These are phyloP conservation scores for Senna siamea DNA, from an alignment of 306 rosid genomes.

Conservation along the genomic window DNA sequence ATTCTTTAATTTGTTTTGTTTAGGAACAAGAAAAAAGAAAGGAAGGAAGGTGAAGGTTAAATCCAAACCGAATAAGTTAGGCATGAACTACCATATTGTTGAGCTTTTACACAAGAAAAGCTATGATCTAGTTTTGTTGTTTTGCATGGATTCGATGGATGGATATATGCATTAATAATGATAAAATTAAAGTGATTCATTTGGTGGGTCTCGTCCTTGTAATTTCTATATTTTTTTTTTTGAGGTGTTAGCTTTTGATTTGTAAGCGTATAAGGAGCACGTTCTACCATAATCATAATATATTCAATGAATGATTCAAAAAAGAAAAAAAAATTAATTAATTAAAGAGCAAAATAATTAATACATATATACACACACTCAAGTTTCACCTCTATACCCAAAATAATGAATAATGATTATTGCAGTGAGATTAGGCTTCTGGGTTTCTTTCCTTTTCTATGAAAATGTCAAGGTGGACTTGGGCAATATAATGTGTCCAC, in stretches of 20 bases:
- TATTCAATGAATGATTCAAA: background rate
- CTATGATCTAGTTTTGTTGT: background rate
- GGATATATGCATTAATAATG: background rate
- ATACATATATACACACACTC: too few species aligned
- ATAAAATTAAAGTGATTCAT: too few species aligned
- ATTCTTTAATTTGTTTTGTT: too few species aligned
- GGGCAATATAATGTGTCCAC: background rate
- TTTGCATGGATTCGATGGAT: slow-evolving; percentile 17
- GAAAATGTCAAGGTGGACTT: slow-evolving; percentile 30
- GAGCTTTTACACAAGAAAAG: background rate
- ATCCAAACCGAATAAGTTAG: slow-evolving; percentile 7
- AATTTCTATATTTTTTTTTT: background rate
- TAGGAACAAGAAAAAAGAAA: background rate
- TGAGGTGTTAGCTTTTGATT: background rate
- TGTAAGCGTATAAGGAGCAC: background rate
- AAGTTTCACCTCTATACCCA: background rate
- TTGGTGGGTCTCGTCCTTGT: background rate
- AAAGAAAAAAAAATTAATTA: background rate
- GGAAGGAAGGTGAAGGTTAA: background rate
- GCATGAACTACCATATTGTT: slow-evolving; percentile 7
- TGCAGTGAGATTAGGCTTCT: background rate
- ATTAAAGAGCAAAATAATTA: background rate
- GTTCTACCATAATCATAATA: background rate
- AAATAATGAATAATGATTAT: background rate
- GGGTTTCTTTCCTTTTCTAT: background rate